Conservation (phyloP, 257 asterid genomes). For the Craterostigma plantagineum region DNA sequence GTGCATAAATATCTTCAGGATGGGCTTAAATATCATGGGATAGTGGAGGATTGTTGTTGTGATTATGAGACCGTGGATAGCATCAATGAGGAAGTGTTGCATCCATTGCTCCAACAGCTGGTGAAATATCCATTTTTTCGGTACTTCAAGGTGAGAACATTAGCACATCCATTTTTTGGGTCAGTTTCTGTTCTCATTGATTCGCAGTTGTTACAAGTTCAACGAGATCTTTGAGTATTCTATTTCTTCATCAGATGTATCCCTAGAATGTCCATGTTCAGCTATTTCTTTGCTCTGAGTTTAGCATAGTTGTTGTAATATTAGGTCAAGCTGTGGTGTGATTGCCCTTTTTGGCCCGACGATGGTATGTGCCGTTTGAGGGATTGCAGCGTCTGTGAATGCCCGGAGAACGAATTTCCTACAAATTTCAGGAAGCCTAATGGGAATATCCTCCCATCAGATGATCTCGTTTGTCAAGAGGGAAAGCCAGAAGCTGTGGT, state of each 20-base stretch:
- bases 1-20: conserved; percentile 17
- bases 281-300: too few relatives aligned
- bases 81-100: conserved; percentile 25
- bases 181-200: neutral
- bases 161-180: neutral
- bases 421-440: conserved; percentile 23
- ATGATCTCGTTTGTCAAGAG: conserved; percentile 33
- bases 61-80: conserved; percentile 34
- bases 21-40: conserved; percentile 16
- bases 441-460: conserved; percentile 15
- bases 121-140: conserved; percentile 45
- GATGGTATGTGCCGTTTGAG: conserved; percentile 44
- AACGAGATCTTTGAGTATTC: neutral
- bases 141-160: conserved; percentile 35
- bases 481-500: conserved; percentile 45
- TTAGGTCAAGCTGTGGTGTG: conserved; percentile 59
- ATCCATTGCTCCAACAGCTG: conserved; percentile 35
- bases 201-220: neutral
- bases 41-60: conserved; percentile 51
- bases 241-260: neutral
- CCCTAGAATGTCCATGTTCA: conserved; percentile 1
- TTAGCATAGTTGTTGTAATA: too few relatives aligned
- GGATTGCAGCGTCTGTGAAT: conserved; percentile 55
- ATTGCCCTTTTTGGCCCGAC: conserved; percentile 67
- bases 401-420: conserved; percentile 55